Conservation (phyloP, 352 stramenopile genomes). For the Phytophthora idaei region DNA sequence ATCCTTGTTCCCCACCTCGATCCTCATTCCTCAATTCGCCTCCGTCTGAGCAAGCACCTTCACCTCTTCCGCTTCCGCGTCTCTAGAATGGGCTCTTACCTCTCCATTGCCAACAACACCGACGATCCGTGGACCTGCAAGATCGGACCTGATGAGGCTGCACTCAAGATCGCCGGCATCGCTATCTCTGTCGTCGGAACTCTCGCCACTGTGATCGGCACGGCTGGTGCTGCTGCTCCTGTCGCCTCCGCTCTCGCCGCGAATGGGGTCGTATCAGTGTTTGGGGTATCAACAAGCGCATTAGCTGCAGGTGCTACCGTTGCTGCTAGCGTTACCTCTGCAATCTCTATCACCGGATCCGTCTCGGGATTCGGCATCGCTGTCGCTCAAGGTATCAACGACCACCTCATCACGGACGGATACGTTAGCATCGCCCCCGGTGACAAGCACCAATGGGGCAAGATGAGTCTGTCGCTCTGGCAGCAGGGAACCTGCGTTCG, state of each 20-base stretch:
- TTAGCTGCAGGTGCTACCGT: conserved; percentile 23
- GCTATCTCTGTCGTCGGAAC: conserved; percentile 35
- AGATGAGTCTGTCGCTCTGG: conserved; percentile 56
- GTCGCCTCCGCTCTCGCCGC: conserved; percentile 31
- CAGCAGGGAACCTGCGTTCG: conserved; percentile 53
- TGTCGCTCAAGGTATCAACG: conserved; percentile 41
- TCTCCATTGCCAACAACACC: conserved; percentile 58
- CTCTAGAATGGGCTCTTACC: conserved; percentile 46
- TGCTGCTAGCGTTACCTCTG: conserved; percentile 21
- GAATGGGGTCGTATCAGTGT: conserved; percentile 38
- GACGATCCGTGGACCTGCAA: conserved; percentile 44
- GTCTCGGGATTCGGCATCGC: conserved; percentile 43
- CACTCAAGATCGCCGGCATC: conserved; percentile 44
- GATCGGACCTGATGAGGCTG: conserved; percentile 46
- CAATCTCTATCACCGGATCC: conserved; percentile 28
- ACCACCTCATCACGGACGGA: conserved; percentile 39
- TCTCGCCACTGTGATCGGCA: conserved; percentile 32
- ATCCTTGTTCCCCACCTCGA: not conserved
- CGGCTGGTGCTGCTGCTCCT: conserved; percentile 35
- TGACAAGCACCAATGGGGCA: conserved; percentile 41
- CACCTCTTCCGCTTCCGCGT: not conserved
- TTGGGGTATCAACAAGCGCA: conserved; percentile 36
- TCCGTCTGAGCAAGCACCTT: conserved; percentile 6
- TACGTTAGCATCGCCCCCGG: conserved; percentile 44
- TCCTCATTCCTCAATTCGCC: conserved; percentile 24